Conservation (phyloP, 23 red algal species). For the Gracilaria vermiculophylla region DNA sequence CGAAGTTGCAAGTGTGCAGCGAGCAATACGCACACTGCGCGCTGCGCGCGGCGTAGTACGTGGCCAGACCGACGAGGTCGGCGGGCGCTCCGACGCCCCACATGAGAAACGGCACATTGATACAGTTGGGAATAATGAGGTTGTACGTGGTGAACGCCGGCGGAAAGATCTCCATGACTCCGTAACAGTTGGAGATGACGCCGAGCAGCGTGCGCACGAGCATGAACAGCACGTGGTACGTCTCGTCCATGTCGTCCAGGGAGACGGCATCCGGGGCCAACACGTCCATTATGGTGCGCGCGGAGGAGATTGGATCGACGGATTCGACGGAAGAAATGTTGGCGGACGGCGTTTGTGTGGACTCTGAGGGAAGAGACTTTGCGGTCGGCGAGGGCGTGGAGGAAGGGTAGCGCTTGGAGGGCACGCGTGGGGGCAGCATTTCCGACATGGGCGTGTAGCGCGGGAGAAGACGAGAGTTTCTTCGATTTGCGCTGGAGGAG, state of each 20-base stretch:
- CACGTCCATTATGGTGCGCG: constrained; percentile 40
- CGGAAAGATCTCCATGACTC: constrained; percentile 63
- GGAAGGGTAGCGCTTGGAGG: background rate
- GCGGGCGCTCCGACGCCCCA: constrained; percentile 25
- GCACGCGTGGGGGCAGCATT: background rate
- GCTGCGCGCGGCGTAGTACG: constrained; percentile 39
- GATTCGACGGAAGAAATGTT: constrained; percentile 22
- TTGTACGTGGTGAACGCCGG: constrained; percentile 61
- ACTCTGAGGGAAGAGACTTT: background rate
- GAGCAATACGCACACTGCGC: constrained; percentile 64
- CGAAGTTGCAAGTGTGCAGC: constrained; percentile 66
- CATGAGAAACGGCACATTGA: constrained; percentile 55
- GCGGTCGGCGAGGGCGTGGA: background rate
- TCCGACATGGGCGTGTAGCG: constrained; percentile 6
- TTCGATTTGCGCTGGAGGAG: background rate
- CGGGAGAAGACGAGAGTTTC: background rate
- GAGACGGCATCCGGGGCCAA: constrained; percentile 44
- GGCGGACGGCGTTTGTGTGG: background rate
- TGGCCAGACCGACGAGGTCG: constrained; percentile 30
- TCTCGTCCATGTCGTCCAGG: constrained; percentile 30
- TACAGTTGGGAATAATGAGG: constrained; percentile 51
- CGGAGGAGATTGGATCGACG: background rate
- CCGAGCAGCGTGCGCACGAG: constrained; percentile 33
- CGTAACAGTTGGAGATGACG: constrained; percentile 45
- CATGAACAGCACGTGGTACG: constrained; percentile 35